Evolutionary conservation across 2,329 filamentous ascomycete genomes (phyloP).

Genomic region (Aspergillus sp.): DNA sequence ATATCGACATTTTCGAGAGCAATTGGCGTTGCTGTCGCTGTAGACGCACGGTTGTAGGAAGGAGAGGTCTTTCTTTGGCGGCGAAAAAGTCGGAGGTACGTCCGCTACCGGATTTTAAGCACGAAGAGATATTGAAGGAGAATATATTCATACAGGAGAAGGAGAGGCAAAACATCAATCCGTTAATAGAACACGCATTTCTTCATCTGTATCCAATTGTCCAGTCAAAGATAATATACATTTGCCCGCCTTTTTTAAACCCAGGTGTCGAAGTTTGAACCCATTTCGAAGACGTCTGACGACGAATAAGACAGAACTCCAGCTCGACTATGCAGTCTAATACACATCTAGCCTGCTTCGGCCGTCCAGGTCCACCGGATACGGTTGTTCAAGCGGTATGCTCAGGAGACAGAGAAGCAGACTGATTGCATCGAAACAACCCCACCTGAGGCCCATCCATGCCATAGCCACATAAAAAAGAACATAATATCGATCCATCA

Average conservation of each 20-base stretch:
- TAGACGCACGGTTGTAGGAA: not conserved
- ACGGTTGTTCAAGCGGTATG: no score
- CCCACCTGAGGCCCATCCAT: not conserved
- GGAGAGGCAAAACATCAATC: slow-evolving; percentile 1
- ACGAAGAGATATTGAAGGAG: not conserved
- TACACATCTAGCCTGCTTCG: slow-evolving; percentile 8
- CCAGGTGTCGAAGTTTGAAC: slow-evolving; percentile 11
- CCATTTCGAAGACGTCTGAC: slow-evolving; percentile 14
- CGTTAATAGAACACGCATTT: no score
- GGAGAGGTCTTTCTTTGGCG: not conserved
- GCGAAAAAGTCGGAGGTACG: slow-evolving; percentile 2
- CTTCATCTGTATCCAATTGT: slow-evolving; percentile 13
- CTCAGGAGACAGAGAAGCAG: not conserved
- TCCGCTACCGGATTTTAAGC: not conserved
- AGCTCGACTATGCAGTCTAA: slow-evolving; percentile 17
- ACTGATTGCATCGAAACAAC: slow-evolving; percentile 4
- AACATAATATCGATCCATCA: not conserved
- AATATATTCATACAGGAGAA: not conserved
- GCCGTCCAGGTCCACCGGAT: no score
- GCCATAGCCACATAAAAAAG: slow-evolving; percentile 4
- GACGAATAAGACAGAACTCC: slow-evolving; percentile 16
- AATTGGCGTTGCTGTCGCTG: not conserved
- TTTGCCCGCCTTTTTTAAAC: slow-evolving; percentile 23
- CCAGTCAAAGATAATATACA: slow-evolving; percentile 30
- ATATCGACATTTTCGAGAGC: slow-evolving; percentile 9